phyloP scores from a whole-genome alignment of 768 basidiomycete genomes.

The Lentinula edodes region DNA sequence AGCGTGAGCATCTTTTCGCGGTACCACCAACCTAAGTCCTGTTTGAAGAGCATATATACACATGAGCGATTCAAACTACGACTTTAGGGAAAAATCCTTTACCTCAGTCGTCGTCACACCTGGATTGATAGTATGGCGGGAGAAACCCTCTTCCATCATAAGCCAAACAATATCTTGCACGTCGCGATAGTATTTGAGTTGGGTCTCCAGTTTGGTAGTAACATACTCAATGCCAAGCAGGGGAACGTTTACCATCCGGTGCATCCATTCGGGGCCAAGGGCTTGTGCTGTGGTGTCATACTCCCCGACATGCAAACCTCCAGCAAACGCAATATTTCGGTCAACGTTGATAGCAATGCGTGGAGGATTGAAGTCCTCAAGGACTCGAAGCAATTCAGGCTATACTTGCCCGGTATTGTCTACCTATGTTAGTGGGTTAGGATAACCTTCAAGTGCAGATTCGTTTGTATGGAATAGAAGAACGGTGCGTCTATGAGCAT shows the following conservation, averaged over 20 bases:
- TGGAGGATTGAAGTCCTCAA: constrained; percentile 30
- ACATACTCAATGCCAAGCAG: constrained; percentile 46
- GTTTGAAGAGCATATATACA: neutral
- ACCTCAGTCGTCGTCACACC: constrained; percentile 37
- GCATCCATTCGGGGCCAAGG: constrained; percentile 37
- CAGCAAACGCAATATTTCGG: constrained; percentile 39
- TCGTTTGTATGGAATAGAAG: constrained; percentile 44
- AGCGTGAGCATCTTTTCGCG: constrained; percentile 42
- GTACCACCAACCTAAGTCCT: constrained; percentile 54
- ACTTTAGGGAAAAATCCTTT: neutral
- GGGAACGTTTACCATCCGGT: constrained; percentile 31
- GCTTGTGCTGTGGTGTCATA: constrained; percentile 28
- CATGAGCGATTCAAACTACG: neutral
- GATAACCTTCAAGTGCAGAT: constrained; percentile 20
- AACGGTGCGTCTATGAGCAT: constrained; percentile 42
- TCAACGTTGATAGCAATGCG: constrained; percentile 44
- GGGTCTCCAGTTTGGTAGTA: constrained; percentile 33
- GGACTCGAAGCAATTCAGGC: constrained; percentile 33
- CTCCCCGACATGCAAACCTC: constrained; percentile 47
- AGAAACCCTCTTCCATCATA: constrained; percentile 49
- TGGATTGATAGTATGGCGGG: constrained; percentile 32
- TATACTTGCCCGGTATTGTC: constrained; percentile 47
- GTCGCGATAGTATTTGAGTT: constrained; percentile 37
- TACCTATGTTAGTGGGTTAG: constrained; percentile 41
- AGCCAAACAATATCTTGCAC: constrained; percentile 50